Conservation (phyloP, 768 basidiomycete genomes). For the Rhizopogon rudus region DNA sequence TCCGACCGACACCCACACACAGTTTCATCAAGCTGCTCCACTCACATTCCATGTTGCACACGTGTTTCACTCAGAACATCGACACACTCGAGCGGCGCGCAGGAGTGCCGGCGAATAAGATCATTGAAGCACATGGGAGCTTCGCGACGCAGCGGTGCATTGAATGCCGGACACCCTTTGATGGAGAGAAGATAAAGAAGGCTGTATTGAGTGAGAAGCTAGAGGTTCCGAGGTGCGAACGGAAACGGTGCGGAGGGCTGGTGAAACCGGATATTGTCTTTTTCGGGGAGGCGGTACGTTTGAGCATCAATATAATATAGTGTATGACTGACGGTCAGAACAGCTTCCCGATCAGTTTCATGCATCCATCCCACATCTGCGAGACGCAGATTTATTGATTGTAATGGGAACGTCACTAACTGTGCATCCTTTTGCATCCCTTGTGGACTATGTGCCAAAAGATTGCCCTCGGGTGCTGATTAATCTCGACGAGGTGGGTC, state of each 20-base stretch:
- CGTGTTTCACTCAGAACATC: slow-evolving; percentile 88
- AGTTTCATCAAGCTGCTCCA: slow-evolving; percentile 83
- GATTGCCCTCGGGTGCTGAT: slow-evolving; percentile 81
- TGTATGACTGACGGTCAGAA: neutral
- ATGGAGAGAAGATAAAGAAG: slow-evolving; percentile 62
- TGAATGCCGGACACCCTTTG: slow-evolving; percentile 55
- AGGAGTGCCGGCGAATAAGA: slow-evolving; percentile 64
- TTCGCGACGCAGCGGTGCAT: slow-evolving; percentile 88
- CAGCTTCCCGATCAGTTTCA: slow-evolving; percentile 77
- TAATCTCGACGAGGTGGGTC: slow-evolving; percentile 80
- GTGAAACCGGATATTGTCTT: slow-evolving; percentile 96
- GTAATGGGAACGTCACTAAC: slow-evolving; percentile 89
- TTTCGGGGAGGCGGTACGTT: slow-evolving; percentile 73
- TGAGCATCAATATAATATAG: neutral
- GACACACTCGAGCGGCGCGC: slow-evolving; percentile 88
- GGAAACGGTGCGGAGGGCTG: slow-evolving; percentile 52
- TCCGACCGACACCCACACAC: slow-evolving; percentile 84
- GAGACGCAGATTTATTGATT: slow-evolving; percentile 78
- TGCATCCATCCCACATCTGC: slow-evolving; percentile 44
- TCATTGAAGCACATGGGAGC: slow-evolving; percentile 95
- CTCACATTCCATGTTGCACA: slow-evolving; percentile 62
- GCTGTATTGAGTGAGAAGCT: slow-evolving; percentile 51
- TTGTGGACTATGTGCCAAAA: slow-evolving; percentile 51
- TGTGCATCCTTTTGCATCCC: slow-evolving; percentile 82
- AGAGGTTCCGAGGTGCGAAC: slow-evolving; percentile 57